Conservation (phyloP, 2,329 filamentous ascomycete genomes). For the Nothomitra cinnamomea region DNA sequence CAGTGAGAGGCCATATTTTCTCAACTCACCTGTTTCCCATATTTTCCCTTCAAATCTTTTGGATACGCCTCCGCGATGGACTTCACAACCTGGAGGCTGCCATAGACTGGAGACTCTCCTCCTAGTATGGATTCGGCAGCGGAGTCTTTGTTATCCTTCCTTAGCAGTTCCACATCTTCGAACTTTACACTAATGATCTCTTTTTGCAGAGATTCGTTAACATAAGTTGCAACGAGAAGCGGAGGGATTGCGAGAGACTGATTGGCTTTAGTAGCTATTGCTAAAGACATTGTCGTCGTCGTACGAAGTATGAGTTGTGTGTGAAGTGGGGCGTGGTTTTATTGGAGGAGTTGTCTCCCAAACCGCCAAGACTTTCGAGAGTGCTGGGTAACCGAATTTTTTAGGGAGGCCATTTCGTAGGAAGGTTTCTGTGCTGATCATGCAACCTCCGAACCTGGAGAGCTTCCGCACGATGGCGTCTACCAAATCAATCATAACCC, state of each 20-base stretch:
- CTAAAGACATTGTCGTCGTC: neutral
- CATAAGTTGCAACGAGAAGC: constrained; percentile 23
- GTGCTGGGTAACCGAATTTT: neutral
- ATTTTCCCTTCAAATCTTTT: constrained; percentile 7
- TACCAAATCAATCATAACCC: neutral
- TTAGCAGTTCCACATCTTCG: constrained; percentile 18
- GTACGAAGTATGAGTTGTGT: neutral
- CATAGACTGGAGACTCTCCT: constrained; percentile 1
- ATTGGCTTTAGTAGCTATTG: constrained; percentile 22
- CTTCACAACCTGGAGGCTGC: constrained; percentile 6
- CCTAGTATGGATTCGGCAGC: constrained; percentile 5
- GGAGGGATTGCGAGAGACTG: constrained; percentile 24
- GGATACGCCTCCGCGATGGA: constrained; percentile 8
- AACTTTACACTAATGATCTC: constrained; percentile 21
- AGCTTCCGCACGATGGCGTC: neutral
- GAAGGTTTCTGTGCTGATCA: neutral
- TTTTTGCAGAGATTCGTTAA: constrained; percentile 21
- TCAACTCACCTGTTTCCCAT: constrained; percentile 19
- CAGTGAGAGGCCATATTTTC: neutral
- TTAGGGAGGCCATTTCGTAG: neutral
- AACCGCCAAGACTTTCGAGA: neutral
- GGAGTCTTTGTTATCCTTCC: constrained; percentile 6
- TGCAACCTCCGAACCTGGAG: neutral
- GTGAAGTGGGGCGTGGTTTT: neutral
- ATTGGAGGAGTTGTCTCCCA: neutral